Percentiles rank a stretch among this genome's conserved stretches.
phyloP scores from a whole-genome alignment of 2,329 filamentous ascomycete genomes.

The Grosmannia clavigera region DNA sequence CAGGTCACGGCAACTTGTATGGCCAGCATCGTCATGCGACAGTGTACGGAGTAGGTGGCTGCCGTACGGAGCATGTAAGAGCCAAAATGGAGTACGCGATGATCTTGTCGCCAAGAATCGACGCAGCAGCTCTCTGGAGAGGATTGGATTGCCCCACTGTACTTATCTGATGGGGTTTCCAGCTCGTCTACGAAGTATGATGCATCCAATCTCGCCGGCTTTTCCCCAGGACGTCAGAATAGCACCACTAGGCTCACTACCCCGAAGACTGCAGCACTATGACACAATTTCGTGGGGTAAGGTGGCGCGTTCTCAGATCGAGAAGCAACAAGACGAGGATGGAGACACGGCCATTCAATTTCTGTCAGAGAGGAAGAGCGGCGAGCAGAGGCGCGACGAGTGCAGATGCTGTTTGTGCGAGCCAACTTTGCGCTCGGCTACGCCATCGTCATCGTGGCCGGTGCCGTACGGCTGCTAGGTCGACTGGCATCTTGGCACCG shows the following conservation, averaged over 20 bases:
- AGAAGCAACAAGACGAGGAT: not conserved
- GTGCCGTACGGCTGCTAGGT: slow-evolving; percentile 67
- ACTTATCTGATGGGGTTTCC: not conserved
- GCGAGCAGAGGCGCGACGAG: too few species aligned
- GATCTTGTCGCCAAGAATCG: not conserved
- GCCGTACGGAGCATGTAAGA: not conserved
- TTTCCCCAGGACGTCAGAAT: not conserved
- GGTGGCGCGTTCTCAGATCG: not conserved
- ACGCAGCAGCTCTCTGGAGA: not conserved
- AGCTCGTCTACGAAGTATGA: not conserved
- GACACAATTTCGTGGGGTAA: not conserved
- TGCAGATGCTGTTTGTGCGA: too few species aligned
- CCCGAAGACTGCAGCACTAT: not conserved
- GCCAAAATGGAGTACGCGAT: not conserved
- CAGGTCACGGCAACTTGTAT: not conserved
- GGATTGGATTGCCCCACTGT: not conserved
- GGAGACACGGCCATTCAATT: too few species aligned
- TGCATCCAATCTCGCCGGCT: too few species aligned
- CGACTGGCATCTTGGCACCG: slow-evolving; percentile 61
- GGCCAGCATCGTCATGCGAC: not conserved
- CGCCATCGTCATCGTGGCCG: slow-evolving; percentile 36
- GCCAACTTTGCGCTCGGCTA: slow-evolving; percentile 35
- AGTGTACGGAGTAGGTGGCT: not conserved
- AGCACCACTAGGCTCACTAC: not conserved
- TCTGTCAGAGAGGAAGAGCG: too few species aligned